Conservation (phyloP, 2,329 filamentous ascomycete species). For the Colletotrichum karsti region DNA sequence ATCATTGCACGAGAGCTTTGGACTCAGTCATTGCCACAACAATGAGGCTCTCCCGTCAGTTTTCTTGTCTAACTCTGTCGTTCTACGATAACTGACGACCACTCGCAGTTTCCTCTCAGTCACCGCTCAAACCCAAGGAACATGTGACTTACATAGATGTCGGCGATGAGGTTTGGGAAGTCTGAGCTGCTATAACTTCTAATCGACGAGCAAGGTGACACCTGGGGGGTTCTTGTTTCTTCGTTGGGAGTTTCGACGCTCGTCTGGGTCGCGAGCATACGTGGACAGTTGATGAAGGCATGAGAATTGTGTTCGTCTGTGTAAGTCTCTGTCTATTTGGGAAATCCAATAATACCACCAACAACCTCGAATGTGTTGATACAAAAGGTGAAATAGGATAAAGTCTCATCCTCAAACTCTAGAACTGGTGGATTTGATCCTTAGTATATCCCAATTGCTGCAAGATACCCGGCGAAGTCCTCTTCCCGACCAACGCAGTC, state of each 20-base stretch:
- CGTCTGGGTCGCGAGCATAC: no score
- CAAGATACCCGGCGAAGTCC: conserved; percentile 57
- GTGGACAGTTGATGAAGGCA: no score
- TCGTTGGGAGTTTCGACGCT: no score
- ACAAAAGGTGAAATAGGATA: not conserved
- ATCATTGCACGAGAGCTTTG: not conserved
- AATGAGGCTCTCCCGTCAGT: not conserved
- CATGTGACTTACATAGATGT: no score
- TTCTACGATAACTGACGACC: not conserved
- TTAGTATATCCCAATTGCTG: conserved; percentile 64
- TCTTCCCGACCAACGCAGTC: conserved; percentile 58
- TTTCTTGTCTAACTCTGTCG: not conserved
- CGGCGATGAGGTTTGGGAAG: no score
- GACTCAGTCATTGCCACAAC: not conserved
- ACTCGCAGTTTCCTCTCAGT: not conserved
- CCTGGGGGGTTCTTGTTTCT: no score
- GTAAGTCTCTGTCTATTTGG: no score
- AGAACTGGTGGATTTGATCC: conserved; percentile 68
- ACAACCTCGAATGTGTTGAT: not conserved
- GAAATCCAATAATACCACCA: not conserved
- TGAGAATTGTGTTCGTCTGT: no score
- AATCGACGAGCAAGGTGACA: no score
- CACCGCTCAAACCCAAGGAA: not conserved
- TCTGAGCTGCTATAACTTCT: no score
- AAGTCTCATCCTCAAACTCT: no score